Conservation (phyloP, 331 rosid genomes). For the Prunus yedoensis region DNA sequence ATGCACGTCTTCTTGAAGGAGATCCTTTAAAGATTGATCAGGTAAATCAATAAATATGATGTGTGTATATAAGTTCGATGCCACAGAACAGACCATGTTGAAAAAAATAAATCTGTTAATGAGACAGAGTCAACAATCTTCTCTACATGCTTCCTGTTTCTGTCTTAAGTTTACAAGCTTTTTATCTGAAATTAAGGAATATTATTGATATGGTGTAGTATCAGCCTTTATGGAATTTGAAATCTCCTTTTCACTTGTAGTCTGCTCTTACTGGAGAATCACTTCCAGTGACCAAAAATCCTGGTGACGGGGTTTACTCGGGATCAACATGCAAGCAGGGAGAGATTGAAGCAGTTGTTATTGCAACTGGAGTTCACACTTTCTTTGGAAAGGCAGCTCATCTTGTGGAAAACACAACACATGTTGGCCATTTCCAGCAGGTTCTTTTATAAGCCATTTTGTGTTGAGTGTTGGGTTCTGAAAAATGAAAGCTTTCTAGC, state of each 20-base stretch:
- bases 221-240: constrained; percentile 4
- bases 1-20: constrained; percentile 75
- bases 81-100: background rate
- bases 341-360: constrained; percentile 74
- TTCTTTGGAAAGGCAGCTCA: constrained; percentile 87
- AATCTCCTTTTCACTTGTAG: constrained; percentile 30
- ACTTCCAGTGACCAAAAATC: constrained; percentile 54
- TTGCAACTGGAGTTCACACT: constrained; percentile 82
- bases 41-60: constrained; percentile 26
- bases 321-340: constrained; percentile 93
- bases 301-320: constrained; percentile 67
- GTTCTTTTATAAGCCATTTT: constrained; percentile 28
- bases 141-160: background rate
- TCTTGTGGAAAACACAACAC: constrained; percentile 78
- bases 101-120: background rate
- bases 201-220: too few species aligned
- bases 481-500: background rate
- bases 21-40: constrained; percentile 83
- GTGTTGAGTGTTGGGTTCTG: background rate
- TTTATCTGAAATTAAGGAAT: too few species aligned
- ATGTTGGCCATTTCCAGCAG: constrained; percentile 74
- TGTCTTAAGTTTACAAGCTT: too few species aligned
- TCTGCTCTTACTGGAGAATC: constrained; percentile 90
- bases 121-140: background rate
- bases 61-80: background rate